These are phyloP conservation scores for Stylosanthes scabra DNA, from an alignment of 331 rosid species.

Conservation along the genomic window DNA sequence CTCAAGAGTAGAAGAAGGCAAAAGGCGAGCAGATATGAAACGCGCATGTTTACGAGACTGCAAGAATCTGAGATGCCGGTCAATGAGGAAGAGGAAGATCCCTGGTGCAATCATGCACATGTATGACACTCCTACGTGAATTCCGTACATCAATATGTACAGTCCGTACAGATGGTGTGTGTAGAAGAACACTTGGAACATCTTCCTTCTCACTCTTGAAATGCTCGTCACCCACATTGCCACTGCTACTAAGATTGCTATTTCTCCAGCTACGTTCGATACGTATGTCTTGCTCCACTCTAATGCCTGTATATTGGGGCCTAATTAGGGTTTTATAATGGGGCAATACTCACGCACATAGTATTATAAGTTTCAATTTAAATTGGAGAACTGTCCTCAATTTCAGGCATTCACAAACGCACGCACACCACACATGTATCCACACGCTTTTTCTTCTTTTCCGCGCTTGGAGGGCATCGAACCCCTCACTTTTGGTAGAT, in stretches of 20 bases:
- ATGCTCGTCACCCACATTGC: conserved; percentile 72
- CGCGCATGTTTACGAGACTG: conserved; percentile 55
- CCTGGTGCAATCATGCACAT: conserved; percentile 71
- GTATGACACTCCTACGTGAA: conserved; percentile 63
- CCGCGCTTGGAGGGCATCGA: no score
- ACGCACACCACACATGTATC: no score
- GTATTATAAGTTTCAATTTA: not conserved
- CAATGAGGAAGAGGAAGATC: conserved; percentile 72
- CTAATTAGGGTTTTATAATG: no score
- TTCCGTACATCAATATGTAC: conserved; percentile 61
- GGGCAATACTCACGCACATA: no score
- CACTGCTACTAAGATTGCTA: conserved; percentile 57
- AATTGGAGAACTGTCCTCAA: no score
- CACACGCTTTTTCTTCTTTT: no score
- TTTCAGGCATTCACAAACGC: no score
- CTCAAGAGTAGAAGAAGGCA: conserved; percentile 61
- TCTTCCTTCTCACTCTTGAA: conserved; percentile 53
- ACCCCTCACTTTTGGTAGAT: no score
- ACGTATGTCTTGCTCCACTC: conserved; percentile 63
- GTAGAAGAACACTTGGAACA: conserved; percentile 78
- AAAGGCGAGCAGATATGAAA: conserved; percentile 63
- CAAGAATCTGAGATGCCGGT: conserved; percentile 64
- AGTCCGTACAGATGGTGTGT: conserved; percentile 68
- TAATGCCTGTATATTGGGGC: conserved; percentile 35
- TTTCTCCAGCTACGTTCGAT: conserved; percentile 70